Base-by-base conservation (phyloP, 495 filamentous ascomycete species). In the Xylaria sp. region DNA sequence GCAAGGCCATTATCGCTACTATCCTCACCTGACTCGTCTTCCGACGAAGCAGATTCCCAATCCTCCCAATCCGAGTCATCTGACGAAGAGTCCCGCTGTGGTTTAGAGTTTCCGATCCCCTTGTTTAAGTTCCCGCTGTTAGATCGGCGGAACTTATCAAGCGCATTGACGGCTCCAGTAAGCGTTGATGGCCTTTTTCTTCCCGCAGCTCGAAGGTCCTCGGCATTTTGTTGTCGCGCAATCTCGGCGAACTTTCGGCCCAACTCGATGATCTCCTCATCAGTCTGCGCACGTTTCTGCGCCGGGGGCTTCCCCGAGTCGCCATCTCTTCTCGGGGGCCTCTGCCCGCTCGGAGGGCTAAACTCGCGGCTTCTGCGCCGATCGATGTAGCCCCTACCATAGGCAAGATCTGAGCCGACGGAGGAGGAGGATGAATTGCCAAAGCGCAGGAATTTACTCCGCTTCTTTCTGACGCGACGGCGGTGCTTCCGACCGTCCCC, bases 361-460 rank as follows among this genome's bases (percentile, higher is more conserved):
- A 72, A 69, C 26, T 77, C 77, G 37, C 78, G 76, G 68, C 75
- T 77, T 63, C 71, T 69, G 69, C 71, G 77, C 50, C 79, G 76
- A 40, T 84, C 83, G 53, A 88, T 78, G 71, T 86, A 89, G 11
- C 86, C 87, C 21, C 78, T 82, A 43, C 87, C 87, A 70, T 89
- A 89, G 29, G 86, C 87, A 53, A 89, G 73, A 63, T 88, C 86
- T 52, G 81, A 83, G 61, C 86, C 82, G 48, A 87, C 78, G 5
- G 83, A 84, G 7, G 82, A 85, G 5, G 81, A 82, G 21, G 83
- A 86, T 26, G 78, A 81, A 73, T 87, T 88, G 44, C 81, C 83
- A 40, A 72, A 76, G 59, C 78, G 80, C 24, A 87, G 78, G 37
- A 84, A 78, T 43, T 81, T 79, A 62, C 77, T 80, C 41, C 85